Conservation (phyloP, 495 filamentous ascomycete genomes). For the Penicillium paxilli region DNA sequence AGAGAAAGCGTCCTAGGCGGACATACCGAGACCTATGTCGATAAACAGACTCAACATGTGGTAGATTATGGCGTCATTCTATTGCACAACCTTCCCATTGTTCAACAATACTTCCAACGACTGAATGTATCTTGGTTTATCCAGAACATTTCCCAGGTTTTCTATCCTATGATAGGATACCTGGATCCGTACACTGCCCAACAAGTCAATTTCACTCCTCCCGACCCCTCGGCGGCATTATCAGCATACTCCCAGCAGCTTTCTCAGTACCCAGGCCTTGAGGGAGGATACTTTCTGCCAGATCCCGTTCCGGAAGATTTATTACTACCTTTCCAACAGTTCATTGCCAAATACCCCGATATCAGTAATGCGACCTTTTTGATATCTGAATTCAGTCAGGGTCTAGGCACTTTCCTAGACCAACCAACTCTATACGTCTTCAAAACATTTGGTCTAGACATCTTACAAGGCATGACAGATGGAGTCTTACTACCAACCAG, state of each 20-base stretch:
- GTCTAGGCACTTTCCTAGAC: slow-evolving; percentile 39
- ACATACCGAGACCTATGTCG: slow-evolving; percentile 45
- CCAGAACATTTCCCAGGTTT: slow-evolving; percentile 27
- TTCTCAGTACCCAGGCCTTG: slow-evolving; percentile 27
- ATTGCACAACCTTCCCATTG: slow-evolving; percentile 14
- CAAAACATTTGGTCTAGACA: slow-evolving; percentile 21
- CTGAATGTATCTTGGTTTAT: slow-evolving; percentile 25
- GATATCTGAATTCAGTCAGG: slow-evolving; percentile 29
- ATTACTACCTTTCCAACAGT: slow-evolving; percentile 48
- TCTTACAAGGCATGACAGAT: slow-evolving; percentile 15
- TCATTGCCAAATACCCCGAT: slow-evolving; percentile 43
- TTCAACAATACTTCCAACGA: slow-evolving; percentile 29
- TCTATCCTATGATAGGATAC: slow-evolving; percentile 10
- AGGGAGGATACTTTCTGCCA: slow-evolving; percentile 45
- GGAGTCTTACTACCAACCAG: slow-evolving; percentile 24
- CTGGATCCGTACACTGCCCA: slow-evolving; percentile 41
- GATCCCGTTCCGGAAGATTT: slow-evolving; percentile 53
- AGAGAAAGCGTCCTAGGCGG: slow-evolving; percentile 43
- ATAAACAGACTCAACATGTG: slow-evolving; percentile 36
- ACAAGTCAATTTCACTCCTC: slow-evolving; percentile 37
- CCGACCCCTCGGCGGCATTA: slow-evolving; percentile 27
- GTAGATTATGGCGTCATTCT: slow-evolving; percentile 50
- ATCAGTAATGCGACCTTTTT: slow-evolving; percentile 26
- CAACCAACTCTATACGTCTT: slow-evolving; percentile 29
- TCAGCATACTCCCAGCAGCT: slow-evolving; percentile 39